Evolutionary conservation across 1,284 basidiomycete species (phyloP).

Genomic region (Anthracocystis walkeri): DNA sequence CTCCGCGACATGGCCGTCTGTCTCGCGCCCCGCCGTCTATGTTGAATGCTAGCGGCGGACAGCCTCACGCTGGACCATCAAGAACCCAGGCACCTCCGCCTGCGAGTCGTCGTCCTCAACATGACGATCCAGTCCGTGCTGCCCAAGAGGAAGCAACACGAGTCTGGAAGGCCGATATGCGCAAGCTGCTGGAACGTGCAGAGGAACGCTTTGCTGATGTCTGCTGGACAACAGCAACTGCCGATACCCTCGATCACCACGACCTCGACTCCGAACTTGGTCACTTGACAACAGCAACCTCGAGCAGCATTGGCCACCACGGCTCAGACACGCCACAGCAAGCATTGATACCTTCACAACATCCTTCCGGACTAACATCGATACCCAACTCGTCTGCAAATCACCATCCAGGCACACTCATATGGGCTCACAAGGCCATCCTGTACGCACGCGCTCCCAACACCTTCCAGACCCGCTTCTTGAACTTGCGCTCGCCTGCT

Average conservation of each 20-base stretch:
- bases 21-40: neutral
- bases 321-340: conserved; percentile 4
- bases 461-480: conserved; percentile 71
- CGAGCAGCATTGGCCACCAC: neutral
- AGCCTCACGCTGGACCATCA: conserved; percentile 20
- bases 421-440: conserved; percentile 95
- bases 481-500: conserved; percentile 76
- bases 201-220: conserved; percentile 60
- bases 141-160: conserved; percentile 48
- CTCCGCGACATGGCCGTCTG: neutral
- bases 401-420: conserved; percentile 16
- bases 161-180: conserved; percentile 55
- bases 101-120: neutral
- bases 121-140: conserved; percentile 33
- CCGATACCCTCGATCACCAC: conserved; percentile 11
- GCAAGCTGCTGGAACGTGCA: conserved; percentile 44
- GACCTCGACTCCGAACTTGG: conserved; percentile 22
- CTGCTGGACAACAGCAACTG: conserved; percentile 49
- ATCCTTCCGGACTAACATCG: conserved; percentile 4
- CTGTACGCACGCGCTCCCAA: conserved; percentile 85
- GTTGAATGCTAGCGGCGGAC: neutral
- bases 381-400: conserved; percentile 10
- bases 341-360: conserved; percentile 13
- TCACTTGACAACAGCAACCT: neutral
- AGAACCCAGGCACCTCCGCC: neutral